Evolutionary conservation across 768 basidiomycete species (phyloP), one percentile per base, ranked within the genome.

Genomic region (Kwoniella mangroviensis): DNA sequence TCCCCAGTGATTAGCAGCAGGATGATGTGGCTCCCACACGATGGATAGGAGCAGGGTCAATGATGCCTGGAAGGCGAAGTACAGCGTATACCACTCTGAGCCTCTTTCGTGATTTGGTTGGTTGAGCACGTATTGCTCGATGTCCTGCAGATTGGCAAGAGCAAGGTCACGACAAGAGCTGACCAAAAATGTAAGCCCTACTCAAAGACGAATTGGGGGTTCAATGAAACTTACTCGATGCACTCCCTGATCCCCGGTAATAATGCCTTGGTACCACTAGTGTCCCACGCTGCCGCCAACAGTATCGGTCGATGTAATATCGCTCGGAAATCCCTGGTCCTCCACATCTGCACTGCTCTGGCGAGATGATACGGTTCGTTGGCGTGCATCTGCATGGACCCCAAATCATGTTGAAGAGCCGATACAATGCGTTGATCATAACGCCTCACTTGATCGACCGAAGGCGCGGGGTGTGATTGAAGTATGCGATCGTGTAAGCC

Each of bases 271-370:
- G 59, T 58, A 19, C 55, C 41, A 6, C 42, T 67, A n/a, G 64
- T 13, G 41, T 67, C 69, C 72, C 72, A 73, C 19, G 72, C 72
- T 26, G 72, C 72, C 17, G 72, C 59, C 11, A 73, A 61, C 28
- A 73, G 53, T 15, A 70, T 65, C 42, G 72, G 72, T 22, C 72
- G 68, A 56, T 73, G 68, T 19, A 73, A 54, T 53, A 73, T 70
- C 28, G 69, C 64, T 19, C 72, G 42, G 24, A 70, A 64, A 53
- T 73, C 69, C 41, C 72, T 26, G 19, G 56, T 56, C 15, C 72
- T 42, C 72, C 72, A 73, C 9, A 66, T 28, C 65, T 70, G 69
- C 15, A 66, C 56, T 9, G 12, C 40, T 15, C 63, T 34, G 13
- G 69, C 69, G 22, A 70, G 43, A 10, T 61, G 4, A 28, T 69